Evolutionary conservation across 768 basidiomycete genomes (phyloP).

Genomic region (Pisolithus orientalis): DNA sequence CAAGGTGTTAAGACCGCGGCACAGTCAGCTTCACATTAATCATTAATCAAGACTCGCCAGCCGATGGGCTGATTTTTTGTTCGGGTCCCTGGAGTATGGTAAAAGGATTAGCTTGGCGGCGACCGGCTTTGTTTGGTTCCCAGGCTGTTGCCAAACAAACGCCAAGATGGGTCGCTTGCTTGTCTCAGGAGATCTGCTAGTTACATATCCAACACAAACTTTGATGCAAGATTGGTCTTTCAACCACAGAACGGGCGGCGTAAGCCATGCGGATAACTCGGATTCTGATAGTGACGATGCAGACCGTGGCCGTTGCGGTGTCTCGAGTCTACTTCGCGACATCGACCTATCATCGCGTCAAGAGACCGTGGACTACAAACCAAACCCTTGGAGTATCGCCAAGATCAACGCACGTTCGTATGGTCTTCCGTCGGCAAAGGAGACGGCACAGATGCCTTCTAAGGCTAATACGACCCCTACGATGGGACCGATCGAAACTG

Average conservation of each 20-base stretch:
- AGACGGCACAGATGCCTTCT: not conserved
- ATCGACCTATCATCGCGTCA: conserved; percentile 56
- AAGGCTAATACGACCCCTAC: conserved; percentile 6
- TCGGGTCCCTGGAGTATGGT: no score
- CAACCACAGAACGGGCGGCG: conserved; percentile 12
- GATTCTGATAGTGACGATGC: conserved; percentile 15
- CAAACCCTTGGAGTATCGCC: conserved; percentile 79
- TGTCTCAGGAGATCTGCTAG: no score
- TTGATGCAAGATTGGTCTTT: conserved; percentile 22
- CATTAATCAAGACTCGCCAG: no score
- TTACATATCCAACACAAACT: not conserved
- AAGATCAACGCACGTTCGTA: conserved; percentile 69
- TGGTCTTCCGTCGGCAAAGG: not conserved
- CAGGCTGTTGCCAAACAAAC: not conserved
- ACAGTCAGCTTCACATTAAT: no score
- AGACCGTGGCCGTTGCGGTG: conserved; percentile 13
- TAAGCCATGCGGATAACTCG: conserved; percentile 10
- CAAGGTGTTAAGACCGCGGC: no score
- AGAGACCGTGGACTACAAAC: conserved; percentile 59
- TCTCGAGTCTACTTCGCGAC: conserved; percentile 34
- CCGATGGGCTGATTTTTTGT: no score
- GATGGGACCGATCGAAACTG: conserved; percentile 36
- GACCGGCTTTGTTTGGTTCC: no score
- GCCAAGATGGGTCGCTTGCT: not conserved
- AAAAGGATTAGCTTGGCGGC: no score